These are phyloP conservation scores for Trametes cingulata DNA, from an alignment of 768 basidiomycete genomes.

Conservation along the genomic window DNA sequence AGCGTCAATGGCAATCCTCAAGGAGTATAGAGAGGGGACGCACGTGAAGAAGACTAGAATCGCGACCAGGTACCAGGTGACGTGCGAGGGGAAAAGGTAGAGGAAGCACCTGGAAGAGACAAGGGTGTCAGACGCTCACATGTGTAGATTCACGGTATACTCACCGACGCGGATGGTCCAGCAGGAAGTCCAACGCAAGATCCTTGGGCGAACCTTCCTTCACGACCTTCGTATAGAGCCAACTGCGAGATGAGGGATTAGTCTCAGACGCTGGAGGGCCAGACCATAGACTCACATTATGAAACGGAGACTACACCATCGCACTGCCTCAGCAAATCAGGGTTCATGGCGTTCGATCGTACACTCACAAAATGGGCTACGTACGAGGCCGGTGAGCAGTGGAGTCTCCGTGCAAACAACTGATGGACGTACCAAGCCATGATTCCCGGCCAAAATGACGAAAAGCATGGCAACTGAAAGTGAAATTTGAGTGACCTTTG, in stretches of 20 bases:
- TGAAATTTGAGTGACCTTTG: not conserved
- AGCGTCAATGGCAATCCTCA: not conserved
- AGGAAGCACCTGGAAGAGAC: conserved; percentile 51
- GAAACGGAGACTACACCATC: conserved; percentile 53
- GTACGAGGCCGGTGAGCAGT: not conserved
- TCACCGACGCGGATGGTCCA: conserved; percentile 75
- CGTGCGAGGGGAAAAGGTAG: conserved; percentile 74
- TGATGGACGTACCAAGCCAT: conserved; percentile 56
- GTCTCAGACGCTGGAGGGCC: not conserved
- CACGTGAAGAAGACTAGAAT: conserved; percentile 59
- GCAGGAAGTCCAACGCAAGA: conserved; percentile 66
- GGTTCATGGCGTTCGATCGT: not conserved
- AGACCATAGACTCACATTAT: conserved; percentile 47
- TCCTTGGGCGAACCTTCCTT: conserved; percentile 44
- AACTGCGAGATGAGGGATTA: conserved; percentile 41
- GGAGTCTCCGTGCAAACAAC: not conserved
- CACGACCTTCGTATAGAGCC: conserved; percentile 57
- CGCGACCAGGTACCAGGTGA: conserved; percentile 71
- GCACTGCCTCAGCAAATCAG: not conserved
- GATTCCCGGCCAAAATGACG: conserved; percentile 75
- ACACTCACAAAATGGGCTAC: conserved; percentile 61
- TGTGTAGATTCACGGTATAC: not conserved
- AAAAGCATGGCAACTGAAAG: conserved; percentile 55
- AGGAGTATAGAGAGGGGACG: conserved; percentile 9
- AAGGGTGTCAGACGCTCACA: not conserved